These are phyloP conservation scores for Pythium rishiriense DNA, from an alignment of 352 stramenopile species.

Conservation along the genomic window DNA sequence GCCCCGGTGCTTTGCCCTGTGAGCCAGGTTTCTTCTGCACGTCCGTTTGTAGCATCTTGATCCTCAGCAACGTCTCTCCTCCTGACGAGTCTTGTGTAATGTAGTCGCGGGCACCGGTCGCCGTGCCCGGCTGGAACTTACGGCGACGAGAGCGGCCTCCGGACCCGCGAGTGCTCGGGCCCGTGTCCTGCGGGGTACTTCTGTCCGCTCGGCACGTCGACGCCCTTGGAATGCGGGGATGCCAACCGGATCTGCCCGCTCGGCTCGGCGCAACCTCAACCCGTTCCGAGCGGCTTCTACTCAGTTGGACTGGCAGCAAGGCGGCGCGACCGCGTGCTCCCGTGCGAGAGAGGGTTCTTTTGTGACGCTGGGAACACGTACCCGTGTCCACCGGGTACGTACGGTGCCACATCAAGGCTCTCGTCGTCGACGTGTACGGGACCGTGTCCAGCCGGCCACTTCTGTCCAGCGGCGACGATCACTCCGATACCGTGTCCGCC, in stretches of 20 bases:
- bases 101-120: conserved; percentile 34
- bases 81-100: background rate
- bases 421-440: conserved; percentile 37
- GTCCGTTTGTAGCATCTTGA: conserved; percentile 29
- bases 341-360: conserved; percentile 60
- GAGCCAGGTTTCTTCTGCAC: conserved; percentile 62
- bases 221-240: conserved; percentile 44
- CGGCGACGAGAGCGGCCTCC: conserved; percentile 44
- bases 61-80: background rate
- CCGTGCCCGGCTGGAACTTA: conserved; percentile 66
- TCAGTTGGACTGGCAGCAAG: conserved; percentile 33
- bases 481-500: conserved; percentile 40
- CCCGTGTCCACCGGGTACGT: conserved; percentile 55
- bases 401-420: conserved; percentile 37
- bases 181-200: conserved; percentile 64
- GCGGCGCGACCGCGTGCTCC: conserved; percentile 31
- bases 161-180: conserved; percentile 45
- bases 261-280: conserved; percentile 4
- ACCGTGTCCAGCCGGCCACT: conserved; percentile 58
- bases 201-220: conserved; percentile 44
- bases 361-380: conserved; percentile 43
- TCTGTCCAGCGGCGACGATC: conserved; percentile 42
- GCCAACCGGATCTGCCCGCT: conserved; percentile 60
- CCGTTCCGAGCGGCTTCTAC: conserved; percentile 36
- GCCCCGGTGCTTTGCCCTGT: conserved; percentile 40